phyloP scores from a whole-genome alignment of 306 rosid genomes.

The Aeschynomene evenia region DNA sequence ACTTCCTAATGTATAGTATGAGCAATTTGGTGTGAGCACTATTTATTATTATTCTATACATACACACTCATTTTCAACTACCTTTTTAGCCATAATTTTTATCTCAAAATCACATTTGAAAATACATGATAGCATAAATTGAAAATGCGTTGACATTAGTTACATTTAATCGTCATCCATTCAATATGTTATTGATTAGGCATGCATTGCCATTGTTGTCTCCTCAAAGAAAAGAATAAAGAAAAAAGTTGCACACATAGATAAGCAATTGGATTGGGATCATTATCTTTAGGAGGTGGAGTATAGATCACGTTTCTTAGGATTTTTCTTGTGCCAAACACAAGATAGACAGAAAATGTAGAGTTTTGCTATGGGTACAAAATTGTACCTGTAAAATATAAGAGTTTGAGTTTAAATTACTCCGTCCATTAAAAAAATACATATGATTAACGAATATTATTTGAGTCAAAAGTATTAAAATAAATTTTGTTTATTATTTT shows the following conservation, averaged over 20 bases:
- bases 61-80: background rate
- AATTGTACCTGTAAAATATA: too few species aligned
- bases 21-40: background rate
- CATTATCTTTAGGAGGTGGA: constrained; percentile 26
- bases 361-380: too few species aligned
- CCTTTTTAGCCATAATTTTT: background rate
- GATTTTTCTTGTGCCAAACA: constrained; percentile 32
- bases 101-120: too few species aligned
- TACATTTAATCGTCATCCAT: background rate
- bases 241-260: constrained; percentile 14
- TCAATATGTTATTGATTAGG: background rate
- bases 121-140: background rate
- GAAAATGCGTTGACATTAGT: background rate
- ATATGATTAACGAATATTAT: too few species aligned
- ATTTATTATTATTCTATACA: background rate
- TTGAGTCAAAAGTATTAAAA: too few species aligned
- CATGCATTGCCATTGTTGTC: constrained; percentile 24
- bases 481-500: too few species aligned
- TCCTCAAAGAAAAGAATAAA: too few species aligned
- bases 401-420: too few species aligned
- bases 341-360: constrained; percentile 40
- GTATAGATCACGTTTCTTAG: constrained; percentile 26
- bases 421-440: too few species aligned
- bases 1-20: background rate
- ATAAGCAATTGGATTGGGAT: constrained; percentile 22